Conservation (phyloP, 495 filamentous ascomycete species). For the Friedmanniomyces endolithicus region DNA sequence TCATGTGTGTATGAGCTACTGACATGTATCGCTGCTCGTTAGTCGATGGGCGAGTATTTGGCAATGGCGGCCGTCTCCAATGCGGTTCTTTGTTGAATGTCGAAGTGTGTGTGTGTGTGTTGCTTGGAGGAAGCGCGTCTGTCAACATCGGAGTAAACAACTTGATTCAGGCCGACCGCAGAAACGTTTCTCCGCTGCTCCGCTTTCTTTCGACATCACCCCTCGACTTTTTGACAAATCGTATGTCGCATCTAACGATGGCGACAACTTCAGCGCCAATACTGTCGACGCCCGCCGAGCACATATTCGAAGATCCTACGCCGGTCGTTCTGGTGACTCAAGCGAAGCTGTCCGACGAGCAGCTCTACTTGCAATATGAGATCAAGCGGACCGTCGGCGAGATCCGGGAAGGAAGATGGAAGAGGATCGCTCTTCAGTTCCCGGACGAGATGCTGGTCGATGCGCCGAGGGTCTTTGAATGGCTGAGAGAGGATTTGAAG, state of each 20-base stretch:
- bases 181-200: not conserved
- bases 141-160: constrained; percentile 12
- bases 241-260: not conserved
- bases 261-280: constrained; percentile 42
- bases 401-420: constrained; percentile 56
- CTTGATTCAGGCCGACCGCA: not conserved
- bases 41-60: not conserved
- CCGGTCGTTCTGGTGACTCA: constrained; percentile 20
- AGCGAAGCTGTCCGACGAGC: constrained; percentile 47
- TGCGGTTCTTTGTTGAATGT: not conserved
- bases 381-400: constrained; percentile 68
- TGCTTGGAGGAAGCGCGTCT: not conserved
- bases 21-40: not conserved
- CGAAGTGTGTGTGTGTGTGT: not conserved
- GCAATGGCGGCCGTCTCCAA: constrained; percentile 1
- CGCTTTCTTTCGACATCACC: no score
- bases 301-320: constrained; percentile 56
- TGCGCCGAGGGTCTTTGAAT: constrained; percentile 65
- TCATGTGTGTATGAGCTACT: not conserved
- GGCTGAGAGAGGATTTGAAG: constrained; percentile 50
- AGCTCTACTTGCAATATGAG: constrained; percentile 70
- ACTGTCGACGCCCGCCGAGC: constrained; percentile 76
- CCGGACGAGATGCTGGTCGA: constrained; percentile 83
- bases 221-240: not conserved
- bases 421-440: constrained; percentile 78